Conservation (phyloP, 192 early-diverging fungal genomes). For the Coemansia sp. region DNA sequence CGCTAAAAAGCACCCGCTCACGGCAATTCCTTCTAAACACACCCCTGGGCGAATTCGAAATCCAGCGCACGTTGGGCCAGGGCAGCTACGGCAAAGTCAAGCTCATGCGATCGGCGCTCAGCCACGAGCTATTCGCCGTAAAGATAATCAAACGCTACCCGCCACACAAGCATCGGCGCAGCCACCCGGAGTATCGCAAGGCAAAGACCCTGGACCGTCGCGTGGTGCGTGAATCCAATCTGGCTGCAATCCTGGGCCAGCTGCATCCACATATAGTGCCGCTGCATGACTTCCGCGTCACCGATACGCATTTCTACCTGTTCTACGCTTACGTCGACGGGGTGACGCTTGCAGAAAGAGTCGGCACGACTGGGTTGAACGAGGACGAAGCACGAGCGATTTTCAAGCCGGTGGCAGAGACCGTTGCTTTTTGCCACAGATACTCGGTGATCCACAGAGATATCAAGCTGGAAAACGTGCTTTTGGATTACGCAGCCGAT, state of each 20-base stretch:
- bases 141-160: slow-evolving; percentile 56
- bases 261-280: slow-evolving; percentile 54
- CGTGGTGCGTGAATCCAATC: slow-evolving; percentile 54
- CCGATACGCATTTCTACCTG: slow-evolving; percentile 56
- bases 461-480: slow-evolving; percentile 88
- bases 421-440: slow-evolving; percentile 59
- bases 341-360: slow-evolving; percentile 48
- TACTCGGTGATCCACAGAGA: slow-evolving; percentile 81
- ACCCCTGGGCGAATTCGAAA: slow-evolving; percentile 55
- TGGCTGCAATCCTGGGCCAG: slow-evolving; percentile 50
- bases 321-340: slow-evolving; percentile 54
- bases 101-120: slow-evolving; percentile 53
- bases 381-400: slow-evolving; percentile 36
- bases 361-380: slow-evolving; percentile 33
- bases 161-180: slow-evolving; percentile 35
- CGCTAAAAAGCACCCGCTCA: slow-evolving; percentile 40
- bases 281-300: slow-evolving; percentile 51
- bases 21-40: slow-evolving; percentile 52
- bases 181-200: slow-evolving; percentile 41
- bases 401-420: slow-evolving; percentile 47
- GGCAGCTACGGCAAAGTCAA: slow-evolving; percentile 60
- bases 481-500: slow-evolving; percentile 57
- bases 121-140: slow-evolving; percentile 49
- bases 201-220: slow-evolving; percentile 54
- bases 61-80: slow-evolving; percentile 44